These are phyloP conservation scores for Cyclostephanos invisitatus DNA, from an alignment of 108 stramenopile species.

Conservation along the genomic window DNA sequence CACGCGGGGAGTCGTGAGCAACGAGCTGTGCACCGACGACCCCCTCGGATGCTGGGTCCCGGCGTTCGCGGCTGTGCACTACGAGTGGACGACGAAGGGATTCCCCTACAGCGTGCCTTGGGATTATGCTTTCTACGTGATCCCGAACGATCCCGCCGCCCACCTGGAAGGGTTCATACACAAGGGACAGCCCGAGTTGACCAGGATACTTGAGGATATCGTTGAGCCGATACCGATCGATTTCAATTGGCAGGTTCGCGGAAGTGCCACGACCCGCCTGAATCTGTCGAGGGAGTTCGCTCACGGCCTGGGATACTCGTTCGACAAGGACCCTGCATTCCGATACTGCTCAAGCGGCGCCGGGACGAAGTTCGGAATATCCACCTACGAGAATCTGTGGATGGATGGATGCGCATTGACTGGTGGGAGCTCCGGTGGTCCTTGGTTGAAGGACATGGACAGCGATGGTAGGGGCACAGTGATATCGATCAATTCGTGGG, in stretches of 20 bases:
- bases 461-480: constrained; percentile 38
- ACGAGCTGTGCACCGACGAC: constrained; percentile 37
- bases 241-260: constrained; percentile 18
- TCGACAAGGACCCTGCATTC: constrained; percentile 42
- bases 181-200: constrained; percentile 6
- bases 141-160: constrained; percentile 20
- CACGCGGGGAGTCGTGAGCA: constrained; percentile 19
- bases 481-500: constrained; percentile 48
- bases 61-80: constrained; percentile 44
- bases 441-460: constrained; percentile 42
- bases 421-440: constrained; percentile 36
- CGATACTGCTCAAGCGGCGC: constrained; percentile 29
- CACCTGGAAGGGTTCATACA: constrained; percentile 31
- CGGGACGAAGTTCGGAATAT: constrained; percentile 32
- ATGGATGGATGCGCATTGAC: constrained; percentile 38
- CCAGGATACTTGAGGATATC: constrained; percentile 29
- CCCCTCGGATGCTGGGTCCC: constrained; percentile 45
- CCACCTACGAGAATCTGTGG: constrained; percentile 41
- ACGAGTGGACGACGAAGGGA: constrained; percentile 28
- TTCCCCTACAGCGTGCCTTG: constrained; percentile 42
- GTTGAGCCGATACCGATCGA: constrained; percentile 40
- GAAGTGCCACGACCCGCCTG: neutral
- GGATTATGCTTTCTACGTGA: constrained; percentile 40
- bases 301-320: constrained; percentile 43
- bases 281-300: constrained; percentile 12